A percentile compares a stretch with the other conserved stretches of the same genome.
Evolutionary conservation across 805 yeast genomes (phyloP).

Genomic region (Huiozyma naganishii): DNA sequence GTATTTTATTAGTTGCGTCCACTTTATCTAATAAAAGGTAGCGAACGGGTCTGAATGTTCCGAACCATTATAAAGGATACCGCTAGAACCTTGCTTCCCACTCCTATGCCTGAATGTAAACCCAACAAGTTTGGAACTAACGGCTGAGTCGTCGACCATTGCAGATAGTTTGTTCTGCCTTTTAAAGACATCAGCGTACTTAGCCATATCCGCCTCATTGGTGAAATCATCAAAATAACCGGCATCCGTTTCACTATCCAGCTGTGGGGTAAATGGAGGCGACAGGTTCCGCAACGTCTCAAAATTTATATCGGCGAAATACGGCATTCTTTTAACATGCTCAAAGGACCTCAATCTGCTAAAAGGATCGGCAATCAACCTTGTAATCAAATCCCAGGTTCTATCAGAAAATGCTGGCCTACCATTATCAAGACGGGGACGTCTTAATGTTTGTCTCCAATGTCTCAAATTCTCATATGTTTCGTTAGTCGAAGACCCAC

Average conservation of each 20-base stretch:
- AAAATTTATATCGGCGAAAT: constrained; percentile 82
- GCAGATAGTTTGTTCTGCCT: constrained; percentile 80
- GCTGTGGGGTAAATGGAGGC: constrained; percentile 95
- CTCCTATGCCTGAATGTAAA: constrained; percentile 85
- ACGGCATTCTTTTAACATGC: constrained; percentile 69
- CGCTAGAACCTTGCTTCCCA: constrained; percentile 30
- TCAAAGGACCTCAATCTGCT: constrained; percentile 67
- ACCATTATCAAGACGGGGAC: constrained; percentile 90
- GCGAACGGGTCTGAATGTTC: constrained; percentile 30
- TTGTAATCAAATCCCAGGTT: constrained; percentile 82
- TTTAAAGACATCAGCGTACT: constrained; percentile 93
- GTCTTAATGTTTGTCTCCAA: constrained; percentile 78
- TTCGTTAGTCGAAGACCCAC: constrained; percentile 88
- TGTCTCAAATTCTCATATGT: constrained; percentile 87
- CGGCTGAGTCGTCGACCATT: constrained; percentile 43
- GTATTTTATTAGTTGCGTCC: neutral
- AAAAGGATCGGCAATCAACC: constrained; percentile 70
- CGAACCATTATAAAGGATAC: constrained; percentile 26
- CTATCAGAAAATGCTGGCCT: constrained; percentile 89
- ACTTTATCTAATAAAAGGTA: constrained; percentile 22
- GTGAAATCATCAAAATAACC: constrained; percentile 97
- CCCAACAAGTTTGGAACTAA: constrained; percentile 75
- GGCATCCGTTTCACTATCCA: constrained; percentile 95
- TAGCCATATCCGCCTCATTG: constrained; percentile 93
- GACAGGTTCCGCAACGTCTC: constrained; percentile 50